Conservation (phyloP, 2,329 filamentous ascomycete species). For the Colletotrichum graminicola region DNA sequence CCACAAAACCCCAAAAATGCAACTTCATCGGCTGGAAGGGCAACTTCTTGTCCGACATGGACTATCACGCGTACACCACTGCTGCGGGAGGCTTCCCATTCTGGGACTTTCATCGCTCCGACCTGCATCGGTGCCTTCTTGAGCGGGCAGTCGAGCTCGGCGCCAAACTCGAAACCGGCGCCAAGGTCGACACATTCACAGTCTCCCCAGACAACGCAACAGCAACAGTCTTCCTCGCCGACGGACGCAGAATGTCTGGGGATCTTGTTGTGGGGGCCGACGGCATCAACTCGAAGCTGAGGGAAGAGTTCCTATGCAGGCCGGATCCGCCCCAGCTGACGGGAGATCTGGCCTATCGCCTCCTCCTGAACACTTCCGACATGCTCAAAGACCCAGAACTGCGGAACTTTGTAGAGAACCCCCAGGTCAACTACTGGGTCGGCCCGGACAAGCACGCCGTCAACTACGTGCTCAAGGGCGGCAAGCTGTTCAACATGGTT, state of each 20-base stretch:
- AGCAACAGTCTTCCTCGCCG: conserved; percentile 33
- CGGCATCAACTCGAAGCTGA: conserved; percentile 53
- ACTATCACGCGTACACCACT: conserved; percentile 30
- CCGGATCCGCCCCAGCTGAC: conserved; percentile 44
- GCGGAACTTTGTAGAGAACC: conserved; percentile 43
- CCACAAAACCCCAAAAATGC: conserved; percentile 39
- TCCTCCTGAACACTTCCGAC: conserved; percentile 45
- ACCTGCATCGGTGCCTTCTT: conserved; percentile 40
- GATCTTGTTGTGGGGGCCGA: conserved; percentile 61
- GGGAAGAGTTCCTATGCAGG: conserved; percentile 31
- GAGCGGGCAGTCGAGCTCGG: conserved; percentile 37
- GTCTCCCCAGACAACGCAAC: conserved; percentile 19
- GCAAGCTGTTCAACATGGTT: conserved; percentile 48
- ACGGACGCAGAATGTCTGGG: conserved; percentile 47
- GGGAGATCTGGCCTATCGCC: conserved; percentile 48
- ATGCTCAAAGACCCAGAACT: conserved; percentile 46
- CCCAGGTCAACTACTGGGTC: conserved; percentile 47
- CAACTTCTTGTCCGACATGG: conserved; percentile 42
- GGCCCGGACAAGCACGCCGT: conserved; percentile 48
- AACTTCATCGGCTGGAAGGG: conserved; percentile 40
- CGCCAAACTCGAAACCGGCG: conserved; percentile 25
- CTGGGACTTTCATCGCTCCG: conserved; percentile 42
- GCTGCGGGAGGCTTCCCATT: conserved; percentile 41
- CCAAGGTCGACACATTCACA: conserved; percentile 38
- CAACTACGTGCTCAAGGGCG: conserved; percentile 47